Evolutionary conservation across 176 grass and related monocot species (phyloP), one percentile per base, ranked within the genome.

Genomic region (Musa acuminata): DNA sequence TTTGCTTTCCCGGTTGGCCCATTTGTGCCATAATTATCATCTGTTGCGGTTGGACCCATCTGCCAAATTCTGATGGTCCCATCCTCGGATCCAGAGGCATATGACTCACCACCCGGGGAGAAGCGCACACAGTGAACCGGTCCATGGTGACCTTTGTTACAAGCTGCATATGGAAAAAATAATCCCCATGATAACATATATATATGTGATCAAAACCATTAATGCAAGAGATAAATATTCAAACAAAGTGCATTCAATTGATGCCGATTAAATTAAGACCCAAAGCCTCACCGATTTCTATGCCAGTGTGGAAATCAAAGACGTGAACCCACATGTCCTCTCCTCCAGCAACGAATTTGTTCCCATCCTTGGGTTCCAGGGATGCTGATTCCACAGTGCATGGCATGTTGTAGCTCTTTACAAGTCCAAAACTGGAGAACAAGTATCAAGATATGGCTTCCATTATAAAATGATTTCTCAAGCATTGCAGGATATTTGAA

Each of bases 361-460:
- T 89, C 29, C 95, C 95, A 77, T 77, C 62, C 67, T 89, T 99
- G 0, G 95, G 95, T 69, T 99, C 95, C 70, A 99, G 88, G 29
- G 95, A 99, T 51, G 91, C 95, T 13, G 95, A 99, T 74, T 99
- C 95, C 77, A 99, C 84, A 78, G 66, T 94, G 73, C 95, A 99
- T 8, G 91, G 79, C 95, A 99, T 99, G 48, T 91, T 84, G 72
- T 99, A 99, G 79, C 95, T 99, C 87, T 99, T 99, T 73, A 99
- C 82, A 72, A 99, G 84, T 20, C 88, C 91, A 77, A 89, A 99
- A 81, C 95, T 99, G 88, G 35, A 6, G 35, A 79, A 83, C 58
- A 68, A 79, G 8, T 6, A 50, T 23, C 49, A 52, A 25, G 20
- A 70, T 14, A 16, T 52, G 20, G 19, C 10, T 65, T 77, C 20